A percentile compares a stretch with the other conserved stretches of the same genome.
These are phyloP conservation scores for Phytophthora melonis DNA, from an alignment of 352 stramenopile species.

Conservation along the genomic window DNA sequence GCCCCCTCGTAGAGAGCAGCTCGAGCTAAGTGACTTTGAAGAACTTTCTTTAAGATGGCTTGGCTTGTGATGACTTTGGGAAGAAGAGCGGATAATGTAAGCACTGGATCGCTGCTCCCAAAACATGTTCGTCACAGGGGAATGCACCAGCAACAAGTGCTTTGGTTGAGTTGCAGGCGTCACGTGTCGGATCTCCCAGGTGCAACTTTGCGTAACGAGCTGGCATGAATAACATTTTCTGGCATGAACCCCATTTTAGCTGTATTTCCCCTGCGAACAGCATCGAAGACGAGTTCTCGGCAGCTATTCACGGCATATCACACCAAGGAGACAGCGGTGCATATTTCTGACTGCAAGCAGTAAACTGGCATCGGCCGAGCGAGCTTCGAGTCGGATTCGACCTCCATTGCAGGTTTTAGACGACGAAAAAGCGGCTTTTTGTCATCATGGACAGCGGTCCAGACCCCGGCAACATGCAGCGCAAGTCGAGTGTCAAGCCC, in stretches of 20 bases:
- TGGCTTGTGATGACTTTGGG: too few species aligned
- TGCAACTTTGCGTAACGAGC: background rate
- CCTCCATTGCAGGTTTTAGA: background rate
- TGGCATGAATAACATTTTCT: background rate
- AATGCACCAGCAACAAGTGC: background rate
- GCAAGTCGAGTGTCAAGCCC: background rate
- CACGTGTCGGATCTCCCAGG: too few species aligned
- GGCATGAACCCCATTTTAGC: background rate
- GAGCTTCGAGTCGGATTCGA: background rate
- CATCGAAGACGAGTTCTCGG: conserved; percentile 1
- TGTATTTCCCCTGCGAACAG: background rate
- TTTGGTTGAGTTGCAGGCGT: background rate
- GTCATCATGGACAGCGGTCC: background rate
- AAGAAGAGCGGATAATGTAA: background rate
- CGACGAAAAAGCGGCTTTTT: background rate
- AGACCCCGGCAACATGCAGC: background rate
- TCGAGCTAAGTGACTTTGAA: conserved; percentile 3
- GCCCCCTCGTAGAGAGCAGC: background rate
- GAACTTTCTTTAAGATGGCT: too few species aligned
- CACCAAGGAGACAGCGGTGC: background rate
- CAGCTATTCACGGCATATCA: background rate
- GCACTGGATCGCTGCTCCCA: background rate
- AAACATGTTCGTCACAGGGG: background rate
- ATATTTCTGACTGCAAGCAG: background rate
- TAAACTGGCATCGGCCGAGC: background rate